Evolutionary conservation across 2,329 filamentous ascomycete species (phyloP).

Genomic region (Colletotrichum liaoningense): DNA sequence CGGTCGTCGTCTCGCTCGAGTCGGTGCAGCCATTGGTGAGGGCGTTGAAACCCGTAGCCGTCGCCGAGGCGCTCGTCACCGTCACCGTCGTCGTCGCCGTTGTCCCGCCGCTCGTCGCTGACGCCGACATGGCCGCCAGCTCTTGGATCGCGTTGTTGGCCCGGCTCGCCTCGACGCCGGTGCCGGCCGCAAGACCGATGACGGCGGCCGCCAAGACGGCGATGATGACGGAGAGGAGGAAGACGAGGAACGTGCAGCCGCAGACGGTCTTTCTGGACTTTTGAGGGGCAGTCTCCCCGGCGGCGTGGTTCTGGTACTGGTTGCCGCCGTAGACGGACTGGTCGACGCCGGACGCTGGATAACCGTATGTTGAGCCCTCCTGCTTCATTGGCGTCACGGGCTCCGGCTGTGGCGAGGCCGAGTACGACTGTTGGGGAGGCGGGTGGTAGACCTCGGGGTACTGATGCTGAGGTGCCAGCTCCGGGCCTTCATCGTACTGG

Average conservation of each 20-base stretch:
- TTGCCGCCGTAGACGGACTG: slow-evolving; percentile 25
- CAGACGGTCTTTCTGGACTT: slow-evolving; percentile 29
- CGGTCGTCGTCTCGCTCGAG: slow-evolving; percentile 47
- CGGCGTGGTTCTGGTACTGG: slow-evolving; percentile 1
- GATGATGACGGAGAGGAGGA: slow-evolving; percentile 54
- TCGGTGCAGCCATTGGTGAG: slow-evolving; percentile 55
- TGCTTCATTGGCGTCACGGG: slow-evolving; percentile 24
- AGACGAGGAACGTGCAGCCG: slow-evolving; percentile 49
- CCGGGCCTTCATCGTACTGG: slow-evolving; percentile 34
- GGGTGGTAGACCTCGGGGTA: slow-evolving; percentile 32
- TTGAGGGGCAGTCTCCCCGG: not conserved
- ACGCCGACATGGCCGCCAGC: slow-evolving; percentile 44
- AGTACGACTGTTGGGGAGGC: slow-evolving; percentile 5
- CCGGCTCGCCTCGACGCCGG: slow-evolving; percentile 53
- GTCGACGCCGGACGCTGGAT: slow-evolving; percentile 18
- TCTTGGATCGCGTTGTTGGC: slow-evolving; percentile 50
- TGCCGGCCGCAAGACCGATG: slow-evolving; percentile 57
- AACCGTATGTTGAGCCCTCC: slow-evolving; percentile 25
- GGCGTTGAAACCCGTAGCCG: slow-evolving; percentile 41
- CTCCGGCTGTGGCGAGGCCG: slow-evolving; percentile 16
- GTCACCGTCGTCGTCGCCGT: slow-evolving; percentile 36
- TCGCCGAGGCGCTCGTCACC: slow-evolving; percentile 37
- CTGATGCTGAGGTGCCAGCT: slow-evolving; percentile 27
- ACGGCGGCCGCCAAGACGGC: slow-evolving; percentile 53
- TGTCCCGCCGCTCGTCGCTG: slow-evolving; percentile 31